Evolutionary conservation across 2,329 filamentous ascomycete genomes (phyloP).

Genomic region (Stagonosporopsis vannaccii): DNA sequence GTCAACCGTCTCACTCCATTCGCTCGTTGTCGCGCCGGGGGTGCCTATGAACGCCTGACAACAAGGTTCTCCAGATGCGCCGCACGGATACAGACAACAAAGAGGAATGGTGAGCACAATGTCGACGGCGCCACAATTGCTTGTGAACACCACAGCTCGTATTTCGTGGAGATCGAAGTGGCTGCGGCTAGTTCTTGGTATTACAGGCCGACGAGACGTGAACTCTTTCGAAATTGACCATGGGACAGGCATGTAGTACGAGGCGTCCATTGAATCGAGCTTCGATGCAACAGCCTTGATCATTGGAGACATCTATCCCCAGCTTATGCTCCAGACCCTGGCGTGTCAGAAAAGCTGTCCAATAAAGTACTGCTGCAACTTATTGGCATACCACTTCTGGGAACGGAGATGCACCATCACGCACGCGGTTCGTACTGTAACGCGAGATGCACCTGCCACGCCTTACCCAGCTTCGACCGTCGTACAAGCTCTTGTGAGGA

Average conservation of each 20-base stretch:
- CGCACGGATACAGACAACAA: slow-evolving; percentile 40
- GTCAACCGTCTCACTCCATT: not conserved
- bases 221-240: slow-evolving; percentile 17
- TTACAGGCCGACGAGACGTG: slow-evolving; percentile 14
- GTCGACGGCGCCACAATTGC: slow-evolving; percentile 39
- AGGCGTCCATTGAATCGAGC: not conserved
- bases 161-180: slow-evolving; percentile 16
- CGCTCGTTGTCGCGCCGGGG: slow-evolving; percentile 8
- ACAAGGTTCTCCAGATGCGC: slow-evolving; percentile 44
- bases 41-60: slow-evolving; percentile 19
- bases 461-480: slow-evolving; percentile 19
- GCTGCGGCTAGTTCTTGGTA: slow-evolving; percentile 18
- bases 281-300: not conserved
- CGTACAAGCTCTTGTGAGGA: slow-evolving; percentile 12
- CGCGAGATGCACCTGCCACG: slow-evolving; percentile 24
- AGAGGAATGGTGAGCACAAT: slow-evolving; percentile 30
- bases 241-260: slow-evolving; percentile 22
- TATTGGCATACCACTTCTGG: slow-evolving; percentile 24
- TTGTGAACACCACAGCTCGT: slow-evolving; percentile 33
- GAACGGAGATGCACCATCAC: slow-evolving; percentile 22
- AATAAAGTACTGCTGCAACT: slow-evolving; percentile 27
- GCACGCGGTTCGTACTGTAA: slow-evolving; percentile 17
- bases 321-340: slow-evolving; percentile 27
- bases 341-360: slow-evolving; percentile 24
- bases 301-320: slow-evolving; percentile 2